A percentile compares a stretch with the other conserved stretches of the same genome.
phyloP scores from a whole-genome alignment of 1,139 yeast species.

The Yamadazyma dushanensis region DNA sequence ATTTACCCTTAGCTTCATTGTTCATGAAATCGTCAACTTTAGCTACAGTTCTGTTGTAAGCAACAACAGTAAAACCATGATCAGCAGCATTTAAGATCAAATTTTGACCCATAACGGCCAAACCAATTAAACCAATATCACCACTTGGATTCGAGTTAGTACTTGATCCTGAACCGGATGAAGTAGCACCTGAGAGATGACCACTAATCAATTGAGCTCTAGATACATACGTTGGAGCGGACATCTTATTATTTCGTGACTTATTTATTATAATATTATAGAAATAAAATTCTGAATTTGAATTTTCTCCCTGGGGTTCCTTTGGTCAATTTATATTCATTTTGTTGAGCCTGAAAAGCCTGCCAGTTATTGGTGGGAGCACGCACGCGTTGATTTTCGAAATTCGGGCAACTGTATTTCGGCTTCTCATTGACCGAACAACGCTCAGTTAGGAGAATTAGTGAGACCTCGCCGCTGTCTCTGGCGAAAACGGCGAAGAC shows the following conservation, averaged over 20 bases:
- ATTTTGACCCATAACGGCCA: conserved; percentile 99
- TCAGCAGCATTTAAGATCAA: conserved; percentile 97
- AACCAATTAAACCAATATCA: conserved; percentile 98
- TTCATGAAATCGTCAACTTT: conserved; percentile 92
- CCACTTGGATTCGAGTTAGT: conserved; percentile 53
- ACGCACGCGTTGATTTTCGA: conserved; percentile 2
- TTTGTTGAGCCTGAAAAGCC: conserved; percentile 2
- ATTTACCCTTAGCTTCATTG: conserved; percentile 95
- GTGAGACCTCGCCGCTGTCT: neutral
- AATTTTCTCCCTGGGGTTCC: conserved; percentile 3
- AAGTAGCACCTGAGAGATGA: conserved; percentile 2
- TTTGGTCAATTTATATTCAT: conserved; percentile 4
- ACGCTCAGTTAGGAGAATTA: neutral
- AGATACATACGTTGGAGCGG: conserved; percentile 7
- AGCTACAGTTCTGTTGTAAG: conserved; percentile 95
- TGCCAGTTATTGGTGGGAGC: neutral
- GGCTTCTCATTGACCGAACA: conserved; percentile 3
- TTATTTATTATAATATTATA: neutral
- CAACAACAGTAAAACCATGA: conserved; percentile 96
- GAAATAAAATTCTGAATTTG: conserved; percentile 2
- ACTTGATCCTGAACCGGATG: conserved; percentile 5
- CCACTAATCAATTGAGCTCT: conserved; percentile 4
- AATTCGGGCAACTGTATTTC: conserved; percentile 2
- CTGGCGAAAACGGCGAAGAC: neutral
- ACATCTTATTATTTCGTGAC: conserved; percentile 4